Base-by-base conservation (phyloP, 345 rosid genomes). In the Moringa oleifera region DNA sequence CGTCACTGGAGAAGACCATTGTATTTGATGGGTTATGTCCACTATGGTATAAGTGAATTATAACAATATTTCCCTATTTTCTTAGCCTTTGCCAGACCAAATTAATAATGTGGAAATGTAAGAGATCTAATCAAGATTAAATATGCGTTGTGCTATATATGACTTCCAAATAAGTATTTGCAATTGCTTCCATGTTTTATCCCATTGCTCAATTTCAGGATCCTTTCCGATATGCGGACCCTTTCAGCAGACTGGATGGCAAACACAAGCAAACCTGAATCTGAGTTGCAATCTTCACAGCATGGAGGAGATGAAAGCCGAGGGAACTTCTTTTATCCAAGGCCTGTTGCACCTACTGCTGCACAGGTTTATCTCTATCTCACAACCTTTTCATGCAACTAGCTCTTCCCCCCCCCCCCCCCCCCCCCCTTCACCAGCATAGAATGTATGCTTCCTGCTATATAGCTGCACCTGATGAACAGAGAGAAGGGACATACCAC, bases 231-330 rank as follows among this genome's bases (percentile, higher is more conserved):
- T 80, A 90, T 94, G 99, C 84, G 99, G 77, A 94, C 99, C 55
- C 97, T 94, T 72, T 90, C 99, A 41, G 99, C 99, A 28, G 99
- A 94, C 75, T 94, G 99, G 99, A 90, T 94, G 99, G 97, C 99
- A 73, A 94, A 90, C 70, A 86, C 91, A 25, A 87, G 71, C 81
- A 88, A 79, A 80, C 76, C 96, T 13, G 97, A 90, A 67, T 66
- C 84, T 51, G 96, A 93, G 36, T 69, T 79, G 72, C 98, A 86
- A 25, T 77, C 90, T 63, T 67, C 77, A 53, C 88, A 81, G 59
- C 88, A 76, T 62, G 90, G 95, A 70, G 83, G 83, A 66, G 99
- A 90, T 50, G 95, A 88, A 70, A 86, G 92, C 72, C 81, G 68
- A 71, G 87, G 65, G 24, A 90, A 71, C 79, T 81, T 94, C 73